Evolutionary conservation across 2,329 filamentous ascomycete genomes (phyloP).

Genomic region (Pyrenochaeta sp.): DNA sequence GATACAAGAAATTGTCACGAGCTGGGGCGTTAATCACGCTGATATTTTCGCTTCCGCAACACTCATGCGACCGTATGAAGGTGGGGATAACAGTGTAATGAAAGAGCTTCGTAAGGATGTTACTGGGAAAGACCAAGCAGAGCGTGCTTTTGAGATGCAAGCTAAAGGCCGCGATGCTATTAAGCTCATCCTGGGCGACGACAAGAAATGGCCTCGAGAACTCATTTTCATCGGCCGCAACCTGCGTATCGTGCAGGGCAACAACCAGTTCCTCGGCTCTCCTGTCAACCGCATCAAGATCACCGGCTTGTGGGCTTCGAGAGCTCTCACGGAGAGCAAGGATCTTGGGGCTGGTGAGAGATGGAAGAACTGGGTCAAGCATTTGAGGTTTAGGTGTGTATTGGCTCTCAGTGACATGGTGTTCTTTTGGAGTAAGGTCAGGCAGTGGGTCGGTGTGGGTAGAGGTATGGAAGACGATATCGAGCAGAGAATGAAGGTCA

Average conservation of each 20-base stretch:
- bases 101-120: constrained; percentile 65
- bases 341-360: constrained; percentile 70
- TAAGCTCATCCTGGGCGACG: constrained; percentile 82
- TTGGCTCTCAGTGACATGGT: constrained; percentile 79
- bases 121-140: constrained; percentile 63
- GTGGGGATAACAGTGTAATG: constrained; percentile 75
- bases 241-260: constrained; percentile 90
- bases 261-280: constrained; percentile 88
- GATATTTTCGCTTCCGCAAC: constrained; percentile 94
- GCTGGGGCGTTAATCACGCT: constrained; percentile 88
- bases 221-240: constrained; percentile 93
- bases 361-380: constrained; percentile 74
- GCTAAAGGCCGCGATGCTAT: constrained; percentile 75
- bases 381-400: constrained; percentile 83
- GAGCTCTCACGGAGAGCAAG: constrained; percentile 79
- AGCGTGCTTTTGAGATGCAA: constrained; percentile 80
- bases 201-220: constrained; percentile 88
- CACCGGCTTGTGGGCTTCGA: constrained; percentile 87
- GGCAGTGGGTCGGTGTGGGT: constrained; percentile 78
- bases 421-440: constrained; percentile 82
- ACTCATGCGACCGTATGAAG: constrained; percentile 87
- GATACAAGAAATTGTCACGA: constrained; percentile 73
- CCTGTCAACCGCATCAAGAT: constrained; percentile 94
- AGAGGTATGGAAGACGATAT: constrained; percentile 94
- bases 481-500: constrained; percentile 83